Percentiles rank a stretch among this genome's conserved stretches.
Conservation (phyloP, 2,329 filamentous ascomycete genomes). For the Thyridium curvatum region DNA sequence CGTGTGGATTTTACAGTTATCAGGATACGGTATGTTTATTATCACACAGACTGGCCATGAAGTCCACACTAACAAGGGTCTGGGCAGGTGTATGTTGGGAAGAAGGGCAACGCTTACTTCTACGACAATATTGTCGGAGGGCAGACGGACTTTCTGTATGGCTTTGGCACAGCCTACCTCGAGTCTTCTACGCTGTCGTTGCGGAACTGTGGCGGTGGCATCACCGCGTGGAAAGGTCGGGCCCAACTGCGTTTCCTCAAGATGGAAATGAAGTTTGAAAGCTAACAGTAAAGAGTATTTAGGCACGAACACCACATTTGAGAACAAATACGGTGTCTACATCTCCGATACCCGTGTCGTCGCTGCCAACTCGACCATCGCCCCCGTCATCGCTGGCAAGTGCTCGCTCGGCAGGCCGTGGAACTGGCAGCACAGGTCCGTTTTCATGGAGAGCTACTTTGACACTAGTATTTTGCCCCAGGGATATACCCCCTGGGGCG, state of each 20-base stretch:
- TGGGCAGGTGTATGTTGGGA: constrained; percentile 54
- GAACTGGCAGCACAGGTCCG: constrained; percentile 50
- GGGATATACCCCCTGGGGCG: constrained; percentile 36
- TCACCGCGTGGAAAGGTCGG: constrained; percentile 61
- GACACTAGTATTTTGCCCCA: constrained; percentile 41
- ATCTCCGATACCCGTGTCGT: constrained; percentile 47
- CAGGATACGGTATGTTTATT: constrained; percentile 54
- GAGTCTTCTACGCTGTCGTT: constrained; percentile 46
- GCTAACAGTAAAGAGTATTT: constrained; percentile 1
- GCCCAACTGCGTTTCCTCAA: constrained; percentile 10
- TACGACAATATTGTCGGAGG: constrained; percentile 54
- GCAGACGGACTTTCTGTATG: constrained; percentile 52
- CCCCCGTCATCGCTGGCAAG: constrained; percentile 25
- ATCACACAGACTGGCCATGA: neutral
- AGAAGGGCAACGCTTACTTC: constrained; percentile 61
- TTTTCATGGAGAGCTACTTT: constrained; percentile 49
- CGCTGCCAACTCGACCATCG: constrained; percentile 45
- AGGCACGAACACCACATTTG: constrained; percentile 53
- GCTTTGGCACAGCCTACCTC: constrained; percentile 60
- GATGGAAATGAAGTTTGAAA: constrained; percentile 2
- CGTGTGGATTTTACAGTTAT: constrained; percentile 59
- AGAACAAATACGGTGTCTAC: constrained; percentile 63
- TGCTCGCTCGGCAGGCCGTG: constrained; percentile 58
- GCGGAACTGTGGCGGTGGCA: constrained; percentile 57
- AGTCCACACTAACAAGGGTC: neutral